Evolutionary conservation across 352 stramenopile genomes (phyloP).

Genomic region (Globisporangium cylindrosporum): DNA sequence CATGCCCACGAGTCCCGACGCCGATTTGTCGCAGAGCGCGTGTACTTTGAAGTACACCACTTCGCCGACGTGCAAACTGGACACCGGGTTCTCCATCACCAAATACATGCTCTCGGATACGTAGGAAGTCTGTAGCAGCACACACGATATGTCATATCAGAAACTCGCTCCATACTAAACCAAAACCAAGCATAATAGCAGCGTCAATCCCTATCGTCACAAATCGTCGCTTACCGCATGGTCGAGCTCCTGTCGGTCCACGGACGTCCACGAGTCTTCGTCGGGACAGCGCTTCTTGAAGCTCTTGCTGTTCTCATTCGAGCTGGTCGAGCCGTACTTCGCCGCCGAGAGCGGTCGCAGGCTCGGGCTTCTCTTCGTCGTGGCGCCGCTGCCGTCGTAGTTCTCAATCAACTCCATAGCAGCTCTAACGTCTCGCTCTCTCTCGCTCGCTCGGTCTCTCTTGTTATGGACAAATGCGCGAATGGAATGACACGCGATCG

Average conservation of each 20-base stretch:
- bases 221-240: constrained; percentile 44
- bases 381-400: constrained; percentile 7
- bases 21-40: constrained; percentile 61
- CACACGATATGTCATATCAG: constrained; percentile 3
- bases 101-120: constrained; percentile 82
- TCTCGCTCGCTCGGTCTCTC: background rate
- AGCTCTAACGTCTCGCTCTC: background rate
- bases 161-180: constrained; percentile 9
- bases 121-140: constrained; percentile 49
- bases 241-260: constrained; percentile 76
- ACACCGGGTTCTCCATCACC: constrained; percentile 63
- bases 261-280: constrained; percentile 85
- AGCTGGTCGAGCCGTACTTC: background rate
- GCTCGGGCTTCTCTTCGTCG: background rate
- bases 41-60: constrained; percentile 72
- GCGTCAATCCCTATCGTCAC: background rate
- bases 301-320: constrained; percentile 12
- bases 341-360: constrained; percentile 4
- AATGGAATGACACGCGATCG: background rate
- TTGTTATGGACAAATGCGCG: background rate
- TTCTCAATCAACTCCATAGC: constrained; percentile 20
- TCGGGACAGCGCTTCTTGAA: constrained; percentile 37
- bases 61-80: constrained; percentile 57
- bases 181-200: background rate
- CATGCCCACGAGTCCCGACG: constrained; percentile 34